These are phyloP conservation scores for Tuber magnatum DNA, from an alignment of 495 filamentous ascomycete species.

Conservation along the genomic window DNA sequence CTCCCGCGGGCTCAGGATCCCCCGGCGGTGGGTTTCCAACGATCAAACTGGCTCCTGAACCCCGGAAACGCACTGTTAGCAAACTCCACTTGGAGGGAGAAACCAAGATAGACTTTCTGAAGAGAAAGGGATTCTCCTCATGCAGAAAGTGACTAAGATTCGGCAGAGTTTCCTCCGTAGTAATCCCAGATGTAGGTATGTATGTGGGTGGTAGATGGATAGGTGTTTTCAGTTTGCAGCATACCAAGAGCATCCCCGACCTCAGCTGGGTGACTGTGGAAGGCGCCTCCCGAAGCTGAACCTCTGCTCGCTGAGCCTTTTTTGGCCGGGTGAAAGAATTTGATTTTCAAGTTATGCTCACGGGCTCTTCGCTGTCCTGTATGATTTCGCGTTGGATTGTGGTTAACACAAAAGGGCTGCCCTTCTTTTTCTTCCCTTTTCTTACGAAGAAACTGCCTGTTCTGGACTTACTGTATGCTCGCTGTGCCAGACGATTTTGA, in stretches of 20 bases:
- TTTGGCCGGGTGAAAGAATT: conserved; percentile 19
- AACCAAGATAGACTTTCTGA: not conserved
- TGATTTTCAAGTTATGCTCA: conserved; percentile 19
- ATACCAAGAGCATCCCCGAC: not conserved
- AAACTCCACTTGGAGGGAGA: not conserved
- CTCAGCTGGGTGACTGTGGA: not conserved
- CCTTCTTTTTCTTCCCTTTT: not conserved
- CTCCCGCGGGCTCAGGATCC: not conserved
- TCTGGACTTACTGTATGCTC: conserved; percentile 36
- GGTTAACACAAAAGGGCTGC: not conserved
- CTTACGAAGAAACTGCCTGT: not conserved
- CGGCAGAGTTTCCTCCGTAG: not conserved
- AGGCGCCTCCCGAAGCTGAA: not conserved
- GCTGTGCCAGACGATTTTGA: conserved; percentile 37
- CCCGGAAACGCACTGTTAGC: not conserved
- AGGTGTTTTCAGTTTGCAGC: not conserved
- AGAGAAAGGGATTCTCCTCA: not conserved
- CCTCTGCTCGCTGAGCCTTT: not conserved
- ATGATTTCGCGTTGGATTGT: not conserved
- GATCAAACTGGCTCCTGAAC: not conserved
- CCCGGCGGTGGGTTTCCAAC: not conserved
- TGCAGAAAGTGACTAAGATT: not conserved
- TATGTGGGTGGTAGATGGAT: not conserved
- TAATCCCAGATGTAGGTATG: not conserved
- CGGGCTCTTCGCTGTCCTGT: conserved; percentile 26